Evolutionary conservation across 257 asterid species (phyloP).

Genomic region (Solanum verrucosum): DNA sequence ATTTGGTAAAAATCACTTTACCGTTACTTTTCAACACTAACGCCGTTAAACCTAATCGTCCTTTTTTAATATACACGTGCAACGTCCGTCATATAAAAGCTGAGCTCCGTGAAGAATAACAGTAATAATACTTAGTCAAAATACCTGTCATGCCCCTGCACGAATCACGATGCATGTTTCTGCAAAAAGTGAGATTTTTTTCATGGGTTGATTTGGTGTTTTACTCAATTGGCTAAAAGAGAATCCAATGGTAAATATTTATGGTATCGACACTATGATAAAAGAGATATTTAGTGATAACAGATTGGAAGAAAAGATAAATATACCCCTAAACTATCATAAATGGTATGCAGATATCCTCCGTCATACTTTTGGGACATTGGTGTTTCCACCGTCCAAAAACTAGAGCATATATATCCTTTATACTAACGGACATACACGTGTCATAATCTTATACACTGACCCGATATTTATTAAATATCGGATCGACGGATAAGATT

Average conservation of each 20-base stretch:
- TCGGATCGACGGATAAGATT: too few relatives aligned
- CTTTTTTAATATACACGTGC: neutral
- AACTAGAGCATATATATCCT: too few relatives aligned
- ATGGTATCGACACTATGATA: neutral
- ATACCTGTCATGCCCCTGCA: neutral
- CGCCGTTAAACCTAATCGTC: neutral
- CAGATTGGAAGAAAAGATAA: too few relatives aligned
- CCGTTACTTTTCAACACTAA: neutral
- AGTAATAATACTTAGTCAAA: neutral
- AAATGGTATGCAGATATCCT: too few relatives aligned
- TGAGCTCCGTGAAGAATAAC: neutral
- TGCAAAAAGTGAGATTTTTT: neutral
- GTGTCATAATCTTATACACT: too few relatives aligned
- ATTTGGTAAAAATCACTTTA: neutral
- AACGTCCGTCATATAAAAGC: neutral
- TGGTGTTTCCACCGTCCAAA: too few relatives aligned
- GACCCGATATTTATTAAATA: too few relatives aligned
- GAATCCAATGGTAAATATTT: neutral
- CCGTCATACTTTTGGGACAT: too few relatives aligned
- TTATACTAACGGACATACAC: too few relatives aligned
- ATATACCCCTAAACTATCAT: too few relatives aligned
- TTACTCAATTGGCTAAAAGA: neutral
- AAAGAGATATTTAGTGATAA: neutral
- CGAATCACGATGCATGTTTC: neutral
- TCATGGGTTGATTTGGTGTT: neutral